These are phyloP conservation scores for Leccinum subfulvum DNA, from an alignment of 1,284 basidiomycete genomes.

Conservation along the genomic window DNA sequence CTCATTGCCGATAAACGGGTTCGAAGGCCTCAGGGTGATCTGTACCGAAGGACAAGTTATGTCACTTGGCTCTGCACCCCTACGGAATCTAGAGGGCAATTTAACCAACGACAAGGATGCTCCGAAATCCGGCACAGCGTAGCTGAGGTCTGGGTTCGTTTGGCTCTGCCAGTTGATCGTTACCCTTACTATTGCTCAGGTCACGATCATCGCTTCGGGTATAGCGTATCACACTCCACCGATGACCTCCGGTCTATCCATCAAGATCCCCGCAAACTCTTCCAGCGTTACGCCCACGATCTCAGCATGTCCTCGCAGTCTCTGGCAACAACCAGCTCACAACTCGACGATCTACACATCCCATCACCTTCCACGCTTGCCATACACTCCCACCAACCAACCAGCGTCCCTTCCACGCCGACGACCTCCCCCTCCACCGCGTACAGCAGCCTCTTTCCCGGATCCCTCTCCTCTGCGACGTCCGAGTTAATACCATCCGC, in stretches of 20 bases:
- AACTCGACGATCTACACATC: slow-evolving; percentile 14
- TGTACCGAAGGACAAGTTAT: too few species aligned
- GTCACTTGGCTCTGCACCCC: too few species aligned
- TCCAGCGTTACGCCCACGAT: slow-evolving; percentile 15
- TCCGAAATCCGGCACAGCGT: too few species aligned
- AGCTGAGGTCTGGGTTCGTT: too few species aligned
- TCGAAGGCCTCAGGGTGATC: too few species aligned
- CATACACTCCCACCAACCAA: slow-evolving; percentile 7
- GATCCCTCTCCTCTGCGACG: slow-evolving; percentile 27
- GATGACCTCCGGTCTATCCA: slow-evolving; percentile 17
- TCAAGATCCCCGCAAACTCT: slow-evolving; percentile 9
- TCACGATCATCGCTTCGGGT: too few species aligned
- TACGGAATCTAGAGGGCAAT: too few species aligned
- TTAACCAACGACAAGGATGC: too few species aligned
- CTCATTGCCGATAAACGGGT: too few species aligned
- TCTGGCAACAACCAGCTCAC: slow-evolving; percentile 11
- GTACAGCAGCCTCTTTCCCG: slow-evolving; percentile 19
- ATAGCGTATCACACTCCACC: slow-evolving; percentile 5
- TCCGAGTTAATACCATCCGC: slow-evolving; percentile 25
- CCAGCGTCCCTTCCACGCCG: slow-evolving; percentile 29
- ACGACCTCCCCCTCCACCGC: slow-evolving; percentile 29
- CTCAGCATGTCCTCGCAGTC: slow-evolving; percentile 24
- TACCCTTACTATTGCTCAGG: too few species aligned
- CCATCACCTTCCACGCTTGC: slow-evolving; percentile 2
- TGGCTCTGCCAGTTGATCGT: too few species aligned